Base-by-base conservation (phyloP, 805 yeast genomes). In the Starmerella ratchasimensis region DNA sequence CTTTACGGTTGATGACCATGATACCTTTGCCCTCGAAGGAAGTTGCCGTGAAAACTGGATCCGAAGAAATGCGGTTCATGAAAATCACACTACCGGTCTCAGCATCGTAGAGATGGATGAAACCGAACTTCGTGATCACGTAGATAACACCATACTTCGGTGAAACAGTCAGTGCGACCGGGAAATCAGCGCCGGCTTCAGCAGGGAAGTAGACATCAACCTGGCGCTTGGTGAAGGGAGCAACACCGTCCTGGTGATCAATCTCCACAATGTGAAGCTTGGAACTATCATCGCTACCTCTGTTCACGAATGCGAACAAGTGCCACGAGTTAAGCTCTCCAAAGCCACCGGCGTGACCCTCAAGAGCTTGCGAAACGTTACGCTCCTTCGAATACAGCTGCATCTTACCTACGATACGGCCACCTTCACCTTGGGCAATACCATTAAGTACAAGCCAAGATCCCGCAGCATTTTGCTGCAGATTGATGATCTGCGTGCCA, bases 401-500 rank as follows among this genome's bases (percentile, higher is more conserved):
- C 57, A 88, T 80, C 62, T 82, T 93, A 56, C 99, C 99, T 24
- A 83, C 95, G 49, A 90, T 82, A 53, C 93, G 74, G 47, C 93
- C 93, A 50, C 79, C 78, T 56, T 83, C 94, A 11, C 43, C 47
- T 61, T 84, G 95, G 24, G 93, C 77, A 54, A 90, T 84, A 52
- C 98, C 99, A 44, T 82, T 83, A 40, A 86, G 71, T 17, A 95
- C 95, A 59, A 83, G 78, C 99, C 99, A 90, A 53, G 80, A 79
- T 39, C 75, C 69, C 46, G 71, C 76, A 18, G 72, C 70, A 56
- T 83, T 93, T 44, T 84, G 76, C 28, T 78, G 82, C 55, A 90
- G 76, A 62, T 80, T 86, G 60, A 93, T 90, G 55, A 90, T 76
- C 64, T 90, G 98, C 49, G 82, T 72, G 51, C 76, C 77, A 57